Evolutionary conservation across 768 basidiomycete genomes (phyloP), one percentile per base, ranked within the genome.

Genomic region (Krasilnikovozyma curviuscula): DNA sequence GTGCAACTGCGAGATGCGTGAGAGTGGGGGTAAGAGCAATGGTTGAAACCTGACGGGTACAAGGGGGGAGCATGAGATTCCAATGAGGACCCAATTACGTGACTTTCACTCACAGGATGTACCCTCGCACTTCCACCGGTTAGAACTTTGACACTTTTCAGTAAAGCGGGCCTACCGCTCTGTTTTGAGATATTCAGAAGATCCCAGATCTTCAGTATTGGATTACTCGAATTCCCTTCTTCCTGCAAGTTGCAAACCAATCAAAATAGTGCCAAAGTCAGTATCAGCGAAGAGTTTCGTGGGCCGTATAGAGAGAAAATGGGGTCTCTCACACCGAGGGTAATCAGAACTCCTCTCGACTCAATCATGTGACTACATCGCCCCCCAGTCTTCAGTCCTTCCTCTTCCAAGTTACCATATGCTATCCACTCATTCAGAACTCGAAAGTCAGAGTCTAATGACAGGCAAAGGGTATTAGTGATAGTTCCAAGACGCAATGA

Each of bases 281-380:
- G 13, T 10, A 13, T 18, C 8, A 14, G 3, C 14, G 12, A 57
- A 50, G 44, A 54, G 49, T 42, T 9, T 37, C 33, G 28, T 18
- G 33, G 5, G 24, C 2, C 16, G 16, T 9, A 10, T 34, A 6
- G 18, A 35, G 29, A 10, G 7, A 23, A 42, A 27, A 2, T 8
- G 9, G 7, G 18, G 39, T 33, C 19, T 71, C 81, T 43, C 58
- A 88, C 86, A 27, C 89, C 91, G 21, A 97, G 70, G 3, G 85
- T 84, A n/a, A 95, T 69, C 25, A 97, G 68, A 33, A 88, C 69
- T 0, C 81, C 82, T 55, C 75, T 76, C 40, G 73, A 72, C 65
- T 91, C 88, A 0, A 73, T 71, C 77, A 93, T 78, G 59, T 88
- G 84, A 8, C 81, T 84, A 16, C 86, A 83, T 30, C 83, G 69